Evolutionary conservation across 345 rosid genomes (phyloP), one percentile per base, ranked within the genome.

Genomic region (Euphorbia tirucalli): DNA sequence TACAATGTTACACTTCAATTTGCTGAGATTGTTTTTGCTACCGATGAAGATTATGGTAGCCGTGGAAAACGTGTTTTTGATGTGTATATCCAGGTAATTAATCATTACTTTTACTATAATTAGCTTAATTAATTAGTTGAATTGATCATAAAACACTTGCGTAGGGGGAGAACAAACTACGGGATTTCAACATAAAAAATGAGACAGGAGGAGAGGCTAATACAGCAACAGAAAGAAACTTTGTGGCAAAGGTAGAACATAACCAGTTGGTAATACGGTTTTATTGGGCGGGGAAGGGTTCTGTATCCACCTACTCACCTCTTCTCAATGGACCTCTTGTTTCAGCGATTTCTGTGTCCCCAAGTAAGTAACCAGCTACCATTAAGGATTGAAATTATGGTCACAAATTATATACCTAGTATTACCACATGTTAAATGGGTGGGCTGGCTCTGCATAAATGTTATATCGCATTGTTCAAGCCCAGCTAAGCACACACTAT

Each of bases 1-100:
- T 78, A 78, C 60, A 69, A 1, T 5, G 78, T 78, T n/a, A 37
- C 14, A 37, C 81, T 78, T 63, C 8, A 57, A 41, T 78, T 78
- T 59, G 35, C 74, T 25, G 78, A 78, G 60, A 62, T 32, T 24
- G 50, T 65, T 32, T 73, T 25, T 74, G 2, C 43, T 0, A 21
- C 59, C 3, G 56, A 73, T 4, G 77, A 63, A 49, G 77, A 78
- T 54, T 27, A 46, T 16, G 63, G 71, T 13, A 68, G 74, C 50
- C n/a, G 10, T 2, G 68, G 48, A 11, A 57, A 69, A 22, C 77
- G 81, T 21, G 32, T 78, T 2, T 78, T 78, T 64, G 81, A 78
- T 22, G 60, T 78, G 13, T 69, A 63, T 58, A 65, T 78, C 39
- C 81, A 35, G 39, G 39, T 35, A 3, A n/a, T n/a, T n/a, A n/a